phyloP scores from a whole-genome alignment of 2,329 filamentous ascomycete species.

The Talaromyces sp. region DNA sequence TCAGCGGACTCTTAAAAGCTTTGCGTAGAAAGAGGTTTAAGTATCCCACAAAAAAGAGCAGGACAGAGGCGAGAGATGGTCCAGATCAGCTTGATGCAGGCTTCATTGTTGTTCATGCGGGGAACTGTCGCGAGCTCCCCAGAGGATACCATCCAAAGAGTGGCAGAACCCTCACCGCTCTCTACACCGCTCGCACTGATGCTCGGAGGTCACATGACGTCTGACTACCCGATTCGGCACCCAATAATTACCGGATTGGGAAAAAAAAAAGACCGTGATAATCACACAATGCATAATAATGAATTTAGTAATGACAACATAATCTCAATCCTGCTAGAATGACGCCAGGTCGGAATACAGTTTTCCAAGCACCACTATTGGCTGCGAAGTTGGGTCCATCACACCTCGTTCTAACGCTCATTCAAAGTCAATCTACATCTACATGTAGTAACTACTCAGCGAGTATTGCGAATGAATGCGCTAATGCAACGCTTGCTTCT shows the following conservation, averaged over 20 bases:
- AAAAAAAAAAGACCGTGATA: background rate
- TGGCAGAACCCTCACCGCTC: constrained; percentile 6
- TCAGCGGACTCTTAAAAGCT: too few species aligned
- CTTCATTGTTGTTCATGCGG: constrained; percentile 1
- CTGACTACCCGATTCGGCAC: background rate
- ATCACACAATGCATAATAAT: too few species aligned
- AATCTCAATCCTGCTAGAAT: background rate
- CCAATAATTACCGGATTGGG: too few species aligned
- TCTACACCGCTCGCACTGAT: background rate
- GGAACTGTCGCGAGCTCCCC: background rate
- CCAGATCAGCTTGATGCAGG: background rate
- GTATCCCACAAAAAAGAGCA: background rate
- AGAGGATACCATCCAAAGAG: background rate
- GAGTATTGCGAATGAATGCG: background rate
- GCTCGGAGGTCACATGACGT: background rate
- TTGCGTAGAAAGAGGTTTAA: too few species aligned
- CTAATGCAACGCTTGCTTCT: background rate
- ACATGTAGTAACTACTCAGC: background rate
- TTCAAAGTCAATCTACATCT: background rate
- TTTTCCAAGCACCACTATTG: too few species aligned
- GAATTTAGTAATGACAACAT: too few species aligned
- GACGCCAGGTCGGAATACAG: background rate
- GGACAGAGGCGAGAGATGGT: background rate
- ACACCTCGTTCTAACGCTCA: background rate
- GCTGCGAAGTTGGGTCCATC: too few species aligned